phyloP scores from a whole-genome alignment of 2,329 filamentous ascomycete genomes.

The Aspergillus melleus region DNA sequence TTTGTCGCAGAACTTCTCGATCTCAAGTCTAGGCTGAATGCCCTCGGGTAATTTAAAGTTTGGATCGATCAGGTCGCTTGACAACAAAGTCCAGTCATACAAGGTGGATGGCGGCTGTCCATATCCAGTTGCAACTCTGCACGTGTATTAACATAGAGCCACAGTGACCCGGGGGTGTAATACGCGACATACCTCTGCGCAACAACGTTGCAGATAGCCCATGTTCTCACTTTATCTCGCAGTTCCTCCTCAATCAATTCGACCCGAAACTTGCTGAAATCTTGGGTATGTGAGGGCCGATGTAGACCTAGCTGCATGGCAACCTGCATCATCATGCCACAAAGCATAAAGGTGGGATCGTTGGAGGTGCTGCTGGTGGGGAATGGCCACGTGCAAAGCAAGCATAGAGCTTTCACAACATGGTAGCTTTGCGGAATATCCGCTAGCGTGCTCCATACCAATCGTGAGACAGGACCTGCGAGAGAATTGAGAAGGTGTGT shows the following conservation, averaged over 20 bases:
- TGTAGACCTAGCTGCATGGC: constrained; percentile 68
- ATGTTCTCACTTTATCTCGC: constrained; percentile 64
- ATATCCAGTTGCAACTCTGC: constrained; percentile 65
- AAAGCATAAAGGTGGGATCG: constrained; percentile 66
- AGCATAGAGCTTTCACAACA: constrained; percentile 62
- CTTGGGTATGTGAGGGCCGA: constrained; percentile 62
- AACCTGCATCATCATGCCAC: constrained; percentile 66
- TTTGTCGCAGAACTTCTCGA: constrained; percentile 61
- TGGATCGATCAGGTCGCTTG: constrained; percentile 43
- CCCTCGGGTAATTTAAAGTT: constrained; percentile 54
- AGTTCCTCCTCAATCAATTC: constrained; percentile 63
- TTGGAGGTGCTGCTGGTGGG: constrained; percentile 63
- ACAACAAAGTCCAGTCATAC: constrained; percentile 59
- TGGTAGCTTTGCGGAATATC: constrained; percentile 65
- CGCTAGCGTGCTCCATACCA: constrained; percentile 62
- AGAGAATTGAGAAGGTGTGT: constrained; percentile 54
- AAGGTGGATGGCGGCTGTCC: constrained; percentile 64
- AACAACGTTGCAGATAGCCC: constrained; percentile 68
- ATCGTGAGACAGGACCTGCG: constrained; percentile 54
- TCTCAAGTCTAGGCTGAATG: constrained; percentile 53
- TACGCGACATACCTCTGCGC: constrained; percentile 56
- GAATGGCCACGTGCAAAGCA: constrained; percentile 66
- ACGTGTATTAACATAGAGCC: not conserved
- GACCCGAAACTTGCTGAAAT: constrained; percentile 52
- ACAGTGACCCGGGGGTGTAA: not conserved